Base-by-base conservation (phyloP, 2,329 filamentous ascomycete genomes). In the Cladosporium sp. region DNA sequence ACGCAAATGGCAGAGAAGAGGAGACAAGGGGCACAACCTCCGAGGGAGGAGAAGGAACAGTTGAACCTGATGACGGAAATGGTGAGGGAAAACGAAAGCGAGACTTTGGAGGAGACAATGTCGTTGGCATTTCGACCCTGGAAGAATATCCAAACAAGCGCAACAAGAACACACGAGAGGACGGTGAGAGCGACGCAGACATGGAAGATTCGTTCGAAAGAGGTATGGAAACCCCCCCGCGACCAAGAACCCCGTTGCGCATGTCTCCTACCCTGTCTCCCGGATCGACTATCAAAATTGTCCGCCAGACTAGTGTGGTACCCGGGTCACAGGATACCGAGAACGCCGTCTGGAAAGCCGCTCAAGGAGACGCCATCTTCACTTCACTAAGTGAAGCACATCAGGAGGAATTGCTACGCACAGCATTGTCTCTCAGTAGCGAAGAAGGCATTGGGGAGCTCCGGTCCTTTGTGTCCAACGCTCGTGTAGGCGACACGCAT, bases 71-170 rank as follows among this genome's bases (percentile, higher is more conserved):
- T n/a, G 28, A 18, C 4, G 18, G n/a, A 2, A 18, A 34, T 56
- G 53, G 18, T 25, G 53, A 21, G n/a, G n/a, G n/a, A n/a, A 56
- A 34, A 34, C 2, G 26, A 23, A 56, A 36, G 28, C 53, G 53
- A 56, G 14, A n/a, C 3, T 21, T 56, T 11, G 26, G 28, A 2
- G 53, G 28, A 28, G 7, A 4, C 28, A 28, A 28, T 7, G 7
- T 28, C 28, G n/a, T n/a, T n/a, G n/a, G n/a, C n/a, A n/a, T n/a
- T n/a, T n/a, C n/a, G n/a, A n/a, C n/a, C n/a, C n/a, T n/a, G 7
- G 53, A 34, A 56, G 53, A 56, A 32, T 18, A 23, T 28, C 53
- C 28, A 34, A 56, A 56, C 26, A 56, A 56, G 53, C 53, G 53
- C 28, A 1, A 34, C 8, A 36, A 56, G 53, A 34, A 16, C 53